Base-by-base conservation (phyloP, 2,329 filamentous ascomycete genomes). In the Akanthomyces muscarius region DNA sequence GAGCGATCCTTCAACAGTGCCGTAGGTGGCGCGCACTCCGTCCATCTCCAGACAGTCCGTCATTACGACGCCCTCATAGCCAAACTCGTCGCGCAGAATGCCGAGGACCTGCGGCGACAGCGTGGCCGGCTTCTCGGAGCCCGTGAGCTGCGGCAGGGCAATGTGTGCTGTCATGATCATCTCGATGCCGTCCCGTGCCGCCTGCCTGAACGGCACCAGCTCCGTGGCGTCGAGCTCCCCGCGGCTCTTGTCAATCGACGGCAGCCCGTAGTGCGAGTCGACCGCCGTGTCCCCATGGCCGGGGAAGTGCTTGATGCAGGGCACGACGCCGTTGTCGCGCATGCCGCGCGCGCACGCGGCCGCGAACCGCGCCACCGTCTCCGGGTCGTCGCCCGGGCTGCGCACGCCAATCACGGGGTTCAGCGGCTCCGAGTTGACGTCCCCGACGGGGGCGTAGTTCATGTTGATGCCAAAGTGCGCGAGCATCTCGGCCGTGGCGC, bases 91-190 rank as follows among this genome's bases (percentile, higher is more conserved):
- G 47, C 69, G 65, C 16, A 71, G 57, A 16, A 71, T 69, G 7
- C 54, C 38, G 10, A 71, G 64, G 1, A 65, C 66, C 21, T 70
- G 64, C n/a, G 69, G 55, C 5, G 69, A 70, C 21, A 71, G 47
- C 1, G 69, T 71, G 13, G 69, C 64, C 2, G 69, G 69, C 11
- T 66, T 51, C 3, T 65, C 51, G 18, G 66, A 65, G n/a, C 66
- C 66, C 1, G 63, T 62, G 10, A 70, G 38, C 63, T 66, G 63
- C 18, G 69, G 69, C 13, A 71, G 53, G 2, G 69, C 68, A 25
- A 70, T 71, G 62, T 71, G 69, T 42, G 69, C 69, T 14, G 69
- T 71, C 69, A 71, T 71, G 61, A 71, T 61, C 69, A 70, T 70
- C 63, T 71, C 69, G 45, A 71, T 67, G 45, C 63, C 67, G 4